Evolutionary conservation across 1,284 basidiomycete species (phyloP).

Genomic region (Malassezia yamatoensis): DNA sequence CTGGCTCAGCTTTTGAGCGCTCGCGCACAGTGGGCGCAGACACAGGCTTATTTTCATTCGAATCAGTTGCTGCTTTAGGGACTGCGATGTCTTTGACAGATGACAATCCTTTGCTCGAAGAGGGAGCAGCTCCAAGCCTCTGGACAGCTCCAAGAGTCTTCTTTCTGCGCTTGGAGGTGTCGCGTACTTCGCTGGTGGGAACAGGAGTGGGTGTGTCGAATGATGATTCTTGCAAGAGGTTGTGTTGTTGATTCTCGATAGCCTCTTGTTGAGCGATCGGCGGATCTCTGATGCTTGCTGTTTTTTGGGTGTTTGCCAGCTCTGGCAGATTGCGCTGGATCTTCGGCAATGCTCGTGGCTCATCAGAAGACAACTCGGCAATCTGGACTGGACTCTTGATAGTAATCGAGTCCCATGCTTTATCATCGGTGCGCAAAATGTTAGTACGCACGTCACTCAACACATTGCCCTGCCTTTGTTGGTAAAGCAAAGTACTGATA

Average conservation of each 20-base stretch:
- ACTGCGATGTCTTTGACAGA: not conserved
- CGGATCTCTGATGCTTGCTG: no score
- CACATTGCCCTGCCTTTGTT: constrained; percentile 4
- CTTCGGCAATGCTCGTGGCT: not conserved
- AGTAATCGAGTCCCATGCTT: constrained; percentile 3
- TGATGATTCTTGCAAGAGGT: no score
- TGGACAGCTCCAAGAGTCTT: constrained; percentile 10
- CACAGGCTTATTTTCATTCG: not conserved
- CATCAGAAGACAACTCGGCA: no score
- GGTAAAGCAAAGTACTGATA: not conserved
- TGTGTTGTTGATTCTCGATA: no score
- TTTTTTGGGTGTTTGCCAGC: no score
- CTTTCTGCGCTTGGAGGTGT: constrained; percentile 4
- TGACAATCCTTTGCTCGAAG: no score
- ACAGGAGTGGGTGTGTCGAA: no score
- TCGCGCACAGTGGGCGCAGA: not conserved
- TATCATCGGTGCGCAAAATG: not conserved
- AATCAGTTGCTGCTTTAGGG: not conserved
- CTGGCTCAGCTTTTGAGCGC: not conserved
- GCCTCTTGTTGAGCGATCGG: no score
- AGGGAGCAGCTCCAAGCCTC: constrained; percentile 4
- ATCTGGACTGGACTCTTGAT: not conserved
- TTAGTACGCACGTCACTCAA: constrained; percentile 2
- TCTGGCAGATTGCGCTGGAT: not conserved
- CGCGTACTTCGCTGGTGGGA: no score